Evolutionary conservation across 2,329 filamentous ascomycete species (phyloP), one percentile per base, ranked within the genome.

Genomic region (Penicillium sp.): DNA sequence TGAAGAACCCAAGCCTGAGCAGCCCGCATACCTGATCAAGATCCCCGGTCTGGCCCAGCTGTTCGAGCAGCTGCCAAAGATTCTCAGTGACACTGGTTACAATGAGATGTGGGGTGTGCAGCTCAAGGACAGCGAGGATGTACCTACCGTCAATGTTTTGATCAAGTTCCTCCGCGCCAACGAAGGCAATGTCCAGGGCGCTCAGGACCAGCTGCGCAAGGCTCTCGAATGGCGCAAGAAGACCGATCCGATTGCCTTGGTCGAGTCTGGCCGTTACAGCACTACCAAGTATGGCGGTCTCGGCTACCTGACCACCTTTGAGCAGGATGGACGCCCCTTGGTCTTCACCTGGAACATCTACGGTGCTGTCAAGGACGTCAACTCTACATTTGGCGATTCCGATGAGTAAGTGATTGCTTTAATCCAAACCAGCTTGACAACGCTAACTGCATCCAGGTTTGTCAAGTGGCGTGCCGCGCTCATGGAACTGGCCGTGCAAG

Each of bases 151-250:
- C 73, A 88, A 96, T 68, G 86, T 97, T 54, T 82, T 97, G 51
- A 92, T 96, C 74, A 98, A 97, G 81, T 97, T 93, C 79, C 85
- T 98, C 57, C 91, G 93, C 67, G 94, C 93, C 73, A 97, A 97
- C 75, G 87, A 88, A 62, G 88, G 89, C 62, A 88, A 96, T 70
- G 74, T 91, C 6, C 81, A 82, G 55, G 88, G 88, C 72, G 91
- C 93, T 15, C 87, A 88, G 72, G 85, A 88, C 57, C 93, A 97
- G 79, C 85, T 98, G 47, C 82, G 80, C 59, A 87, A 89, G 69
- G 93, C 92, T 1, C 83, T 97, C 43, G 84, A 89, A 67, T 97
- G 93, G 92, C 87, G 94, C 61, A 90, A 90, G 76, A 82, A 88
- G 72, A 87, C 87, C 71, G 83, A 94, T 66, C 92, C 92, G 0